Evolutionary conservation across 2,329 filamentous ascomycete genomes (phyloP).

Genomic region (Alternaria sp.): DNA sequence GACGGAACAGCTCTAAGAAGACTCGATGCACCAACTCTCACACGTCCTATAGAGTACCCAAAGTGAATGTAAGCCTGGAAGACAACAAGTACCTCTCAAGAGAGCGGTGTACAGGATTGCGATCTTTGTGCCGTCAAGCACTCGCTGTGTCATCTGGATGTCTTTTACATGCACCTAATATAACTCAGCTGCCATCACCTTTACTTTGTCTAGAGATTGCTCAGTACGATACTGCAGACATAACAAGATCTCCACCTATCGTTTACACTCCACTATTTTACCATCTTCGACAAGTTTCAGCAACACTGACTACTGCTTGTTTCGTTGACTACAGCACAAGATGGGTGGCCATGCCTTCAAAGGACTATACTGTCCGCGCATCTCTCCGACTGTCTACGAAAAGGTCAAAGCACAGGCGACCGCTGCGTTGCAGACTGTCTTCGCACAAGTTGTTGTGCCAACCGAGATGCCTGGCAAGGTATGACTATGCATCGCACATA

Average conservation of each 20-base stretch:
- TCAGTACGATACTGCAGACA: no score
- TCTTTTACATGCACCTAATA: background rate
- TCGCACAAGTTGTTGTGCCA: conserved; percentile 36
- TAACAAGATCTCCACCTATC: no score
- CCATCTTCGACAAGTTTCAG: background rate
- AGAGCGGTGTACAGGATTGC: background rate
- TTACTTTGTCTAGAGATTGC: background rate
- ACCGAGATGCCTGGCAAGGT: conserved; percentile 37
- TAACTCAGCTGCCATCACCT: background rate
- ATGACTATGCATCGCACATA: conserved; percentile 1
- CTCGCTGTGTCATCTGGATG: background rate
- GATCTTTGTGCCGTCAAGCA: background rate
- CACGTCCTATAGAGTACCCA: background rate
- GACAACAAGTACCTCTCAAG: background rate
- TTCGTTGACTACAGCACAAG: background rate
- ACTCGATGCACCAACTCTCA: background rate
- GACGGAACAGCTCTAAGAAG: background rate
- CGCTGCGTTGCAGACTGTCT: conserved; percentile 25
- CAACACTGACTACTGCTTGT: background rate
- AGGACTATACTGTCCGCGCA: conserved; percentile 33
- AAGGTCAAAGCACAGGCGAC: conserved; percentile 23
- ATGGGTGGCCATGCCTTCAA: conserved; percentile 29
- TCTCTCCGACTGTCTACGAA: conserved; percentile 28
- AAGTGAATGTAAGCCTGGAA: background rate
- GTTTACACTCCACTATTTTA: no score